Evolutionary conservation across 441 rosid species (phyloP).

Genomic region (Syzygium malaccense): DNA sequence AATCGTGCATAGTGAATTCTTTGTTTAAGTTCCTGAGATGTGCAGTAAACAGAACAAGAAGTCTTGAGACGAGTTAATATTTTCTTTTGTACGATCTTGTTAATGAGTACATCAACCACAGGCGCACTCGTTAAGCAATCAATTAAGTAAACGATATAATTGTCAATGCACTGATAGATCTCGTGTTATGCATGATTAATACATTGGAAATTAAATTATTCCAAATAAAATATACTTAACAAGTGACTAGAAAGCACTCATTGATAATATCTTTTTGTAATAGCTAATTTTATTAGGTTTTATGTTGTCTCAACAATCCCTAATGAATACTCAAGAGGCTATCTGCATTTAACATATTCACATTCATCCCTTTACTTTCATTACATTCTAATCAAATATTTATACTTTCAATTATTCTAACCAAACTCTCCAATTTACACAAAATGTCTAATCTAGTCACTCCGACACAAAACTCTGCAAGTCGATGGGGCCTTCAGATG

Average conservation of each 20-base stretch:
- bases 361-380: background rate
- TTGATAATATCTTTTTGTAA: background rate
- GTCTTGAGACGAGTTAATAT: background rate
- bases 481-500: background rate
- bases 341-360: background rate
- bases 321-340: background rate
- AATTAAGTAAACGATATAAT: background rate
- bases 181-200: background rate
- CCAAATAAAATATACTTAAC: background rate
- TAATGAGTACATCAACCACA: background rate
- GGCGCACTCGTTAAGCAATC: too few relatives aligned
- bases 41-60: background rate
- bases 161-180: background rate
- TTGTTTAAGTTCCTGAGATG: background rate
- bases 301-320: background rate
- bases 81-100: background rate
- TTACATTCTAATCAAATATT: background rate
- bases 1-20: background rate
- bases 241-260: background rate
- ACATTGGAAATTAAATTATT: background rate
- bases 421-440: background rate
- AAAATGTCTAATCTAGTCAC: background rate
- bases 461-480: background rate
- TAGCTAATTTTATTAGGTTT: background rate
- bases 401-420: background rate